Evolutionary conservation across 108 stramenopile species (phyloP).

Genomic region (Skeletonema costatum): DNA sequence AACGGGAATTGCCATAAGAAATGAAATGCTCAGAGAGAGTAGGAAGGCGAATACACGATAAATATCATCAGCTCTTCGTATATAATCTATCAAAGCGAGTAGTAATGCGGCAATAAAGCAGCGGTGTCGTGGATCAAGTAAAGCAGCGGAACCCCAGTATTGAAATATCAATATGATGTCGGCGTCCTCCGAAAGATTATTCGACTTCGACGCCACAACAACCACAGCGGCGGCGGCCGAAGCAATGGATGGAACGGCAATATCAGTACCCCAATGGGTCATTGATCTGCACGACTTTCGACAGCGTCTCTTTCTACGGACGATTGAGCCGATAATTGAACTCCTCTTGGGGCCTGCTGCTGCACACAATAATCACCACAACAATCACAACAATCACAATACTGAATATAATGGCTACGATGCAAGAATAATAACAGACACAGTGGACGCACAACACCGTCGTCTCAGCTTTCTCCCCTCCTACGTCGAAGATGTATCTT

Average conservation of each 20-base stretch:
- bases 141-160: too few relatives aligned
- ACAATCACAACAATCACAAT: neutral
- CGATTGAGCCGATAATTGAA: conserved; percentile 80
- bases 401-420: too few relatives aligned
- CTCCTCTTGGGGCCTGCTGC: conserved; percentile 62
- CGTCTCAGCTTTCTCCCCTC: conserved; percentile 73
- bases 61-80: too few relatives aligned
- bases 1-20: too few relatives aligned
- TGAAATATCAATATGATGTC: too few relatives aligned
- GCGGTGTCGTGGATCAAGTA: neutral
- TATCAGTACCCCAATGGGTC: conserved; percentile 73
- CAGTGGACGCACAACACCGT: conserved; percentile 43
- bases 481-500: conserved; percentile 63
- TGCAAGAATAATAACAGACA: neutral
- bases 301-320: conserved; percentile 62
- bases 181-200: neutral
- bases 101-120: neutral
- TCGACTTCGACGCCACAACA: neutral
- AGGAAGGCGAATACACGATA: too few relatives aligned
- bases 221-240: neutral
- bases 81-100: too few relatives aligned
- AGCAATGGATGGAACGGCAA: neutral
- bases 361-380: too few relatives aligned
- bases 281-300: conserved; percentile 65
- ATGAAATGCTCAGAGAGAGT: too few relatives aligned